Percentiles rank a stretch among this genome's conserved stretches.
phyloP scores from a whole-genome alignment of 805 yeast species.

The Yamadazyma sp. region DNA sequence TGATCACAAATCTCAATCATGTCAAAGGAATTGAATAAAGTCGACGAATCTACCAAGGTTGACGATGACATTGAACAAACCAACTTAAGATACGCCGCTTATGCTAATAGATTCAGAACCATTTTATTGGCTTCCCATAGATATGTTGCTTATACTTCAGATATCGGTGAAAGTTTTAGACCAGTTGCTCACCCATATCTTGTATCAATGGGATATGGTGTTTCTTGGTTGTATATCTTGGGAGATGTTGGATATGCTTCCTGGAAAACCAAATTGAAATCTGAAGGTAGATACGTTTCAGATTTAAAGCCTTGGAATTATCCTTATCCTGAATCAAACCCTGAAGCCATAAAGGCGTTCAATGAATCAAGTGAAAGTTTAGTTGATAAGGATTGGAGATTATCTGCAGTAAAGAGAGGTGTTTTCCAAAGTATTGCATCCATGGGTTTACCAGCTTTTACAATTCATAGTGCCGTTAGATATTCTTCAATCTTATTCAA shows the following conservation, averaged over 20 bases:
- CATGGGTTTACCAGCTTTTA: constrained; percentile 85
- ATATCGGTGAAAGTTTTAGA: constrained; percentile 81
- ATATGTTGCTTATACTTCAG: constrained; percentile 84
- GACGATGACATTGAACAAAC: constrained; percentile 34
- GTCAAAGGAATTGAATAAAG: constrained; percentile 5
- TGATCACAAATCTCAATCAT: too few relatives aligned
- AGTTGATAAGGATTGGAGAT: constrained; percentile 62
- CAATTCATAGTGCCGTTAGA: constrained; percentile 73
- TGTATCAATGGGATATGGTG: constrained; percentile 66
- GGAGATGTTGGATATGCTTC: constrained; percentile 74
- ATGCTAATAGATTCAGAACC: constrained; percentile 71
- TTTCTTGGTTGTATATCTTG: constrained; percentile 71
- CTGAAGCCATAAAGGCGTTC: constrained; percentile 35
- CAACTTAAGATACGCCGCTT: constrained; percentile 71
- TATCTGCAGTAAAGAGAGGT: constrained; percentile 67
- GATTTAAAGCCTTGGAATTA: constrained; percentile 69
- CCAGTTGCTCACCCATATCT: constrained; percentile 71
- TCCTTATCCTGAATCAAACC: constrained; percentile 39
- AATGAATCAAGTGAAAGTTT: constrained; percentile 18
- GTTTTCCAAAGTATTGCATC: constrained; percentile 78
- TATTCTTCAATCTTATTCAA: constrained; percentile 64
- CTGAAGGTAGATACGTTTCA: constrained; percentile 59
- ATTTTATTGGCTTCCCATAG: constrained; percentile 71
- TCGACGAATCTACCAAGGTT: constrained; percentile 24
- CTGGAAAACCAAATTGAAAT: constrained; percentile 66